Evolutionary conservation across 129 eudicot genomes (phyloP), one percentile per base, ranked within the genome.

Genomic region (Centaurea solstitialis): DNA sequence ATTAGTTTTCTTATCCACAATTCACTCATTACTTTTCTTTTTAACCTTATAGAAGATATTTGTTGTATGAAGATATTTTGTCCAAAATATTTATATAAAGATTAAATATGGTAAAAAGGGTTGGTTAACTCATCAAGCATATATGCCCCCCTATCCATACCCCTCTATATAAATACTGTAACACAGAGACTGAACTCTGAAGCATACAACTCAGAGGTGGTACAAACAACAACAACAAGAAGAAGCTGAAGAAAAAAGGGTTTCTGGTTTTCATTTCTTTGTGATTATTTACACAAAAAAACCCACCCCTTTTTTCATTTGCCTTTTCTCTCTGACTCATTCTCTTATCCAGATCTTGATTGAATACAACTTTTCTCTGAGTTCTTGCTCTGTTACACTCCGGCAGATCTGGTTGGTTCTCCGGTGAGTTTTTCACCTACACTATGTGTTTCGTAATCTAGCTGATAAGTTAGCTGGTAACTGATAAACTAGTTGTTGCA

Each of bases 321-420:
- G 59, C 26, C 41, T 76, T 70, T 37, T 24, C 64, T 69, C 72
- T 69, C 71, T 17, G 35, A 37, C 21, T 67, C 37, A 64, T 65
- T 40, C 7, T 64, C 12, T 40, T 73, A 40, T 80, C 68, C 61
- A 26, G 74, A 81, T 81, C 76, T 74, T 66, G 45, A 40, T n/a
- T 39, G 17, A 7, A 26, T 80, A 12, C 59, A 11, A 5, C 37
- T 33, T 33, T 33, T 1, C 37, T 33, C 5, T 71, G 18, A 57
- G 9, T 43, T 62, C 84, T 65, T 65, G 21, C 10, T 65, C 79
- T 41, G 38, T 65, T 37, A 8, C 72, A 40, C 65, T 64, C 73
- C 73, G 11, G 79, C 85, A 84, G 84, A 87, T 84, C 91, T 84
- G 82, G 85, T 78, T 84, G 82, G 85, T 78, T 73, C 57, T 75